Conservation (phyloP, 164 flowering plant species). For the Kalanchoe fedtschenkoi region DNA sequence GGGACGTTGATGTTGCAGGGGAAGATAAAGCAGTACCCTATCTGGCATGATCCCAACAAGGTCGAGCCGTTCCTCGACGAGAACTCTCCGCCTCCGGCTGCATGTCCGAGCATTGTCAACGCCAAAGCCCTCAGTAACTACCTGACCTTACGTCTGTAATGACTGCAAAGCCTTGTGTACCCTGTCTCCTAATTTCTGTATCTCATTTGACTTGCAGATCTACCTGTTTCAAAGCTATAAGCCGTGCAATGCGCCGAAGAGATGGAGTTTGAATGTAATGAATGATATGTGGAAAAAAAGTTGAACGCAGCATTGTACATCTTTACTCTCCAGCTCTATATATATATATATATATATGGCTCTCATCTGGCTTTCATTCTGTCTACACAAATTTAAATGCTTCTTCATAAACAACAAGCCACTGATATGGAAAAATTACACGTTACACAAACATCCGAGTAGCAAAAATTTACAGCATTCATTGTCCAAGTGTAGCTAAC, state of each 20-base stretch:
- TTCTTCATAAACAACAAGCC: no score
- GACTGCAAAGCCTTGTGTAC: neutral
- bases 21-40: constrained; percentile 80
- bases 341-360: no score
- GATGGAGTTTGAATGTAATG: no score
- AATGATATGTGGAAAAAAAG: no score
- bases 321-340: no score
- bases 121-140: constrained; percentile 62
- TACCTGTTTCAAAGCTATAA: constrained; percentile 48
- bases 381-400: no score
- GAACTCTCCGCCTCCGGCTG: constrained; percentile 72
- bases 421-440: no score
- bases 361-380: no score
- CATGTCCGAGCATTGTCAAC: constrained; percentile 89
- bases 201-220: constrained; percentile 21
- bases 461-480: no score
- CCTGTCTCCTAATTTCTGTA: neutral
- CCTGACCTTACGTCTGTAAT: neutral
- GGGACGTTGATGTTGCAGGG: constrained; percentile 37
- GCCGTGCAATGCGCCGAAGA: neutral
- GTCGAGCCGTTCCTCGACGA: constrained; percentile 77
- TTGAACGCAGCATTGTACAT: no score
- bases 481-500: no score
- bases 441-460: no score
- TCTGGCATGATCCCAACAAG: constrained; percentile 74